These are phyloP conservation scores for Diphasiastrum complanatum DNA, from an alignment of 83 land plant genomes.

Conservation along the genomic window DNA sequence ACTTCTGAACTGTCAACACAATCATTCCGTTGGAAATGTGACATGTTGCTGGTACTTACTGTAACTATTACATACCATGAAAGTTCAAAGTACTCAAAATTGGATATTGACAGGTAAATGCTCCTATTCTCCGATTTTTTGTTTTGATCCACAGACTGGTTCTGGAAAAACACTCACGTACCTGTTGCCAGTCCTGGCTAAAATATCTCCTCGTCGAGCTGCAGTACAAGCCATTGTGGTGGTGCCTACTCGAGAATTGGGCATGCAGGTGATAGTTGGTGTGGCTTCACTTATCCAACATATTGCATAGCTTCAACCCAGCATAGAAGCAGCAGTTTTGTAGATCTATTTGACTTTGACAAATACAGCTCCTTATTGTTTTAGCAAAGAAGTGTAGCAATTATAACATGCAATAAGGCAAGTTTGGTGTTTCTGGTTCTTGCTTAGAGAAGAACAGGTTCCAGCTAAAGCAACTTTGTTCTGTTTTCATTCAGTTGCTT, in stretches of 20 bases:
- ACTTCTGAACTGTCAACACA: neutral
- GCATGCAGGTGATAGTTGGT: constrained; percentile 63
- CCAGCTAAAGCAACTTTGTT: too few species aligned
- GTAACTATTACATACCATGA: neutral
- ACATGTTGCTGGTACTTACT: neutral
- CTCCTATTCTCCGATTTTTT: neutral
- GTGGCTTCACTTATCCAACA: too few species aligned
- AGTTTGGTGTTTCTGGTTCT: too few species aligned
- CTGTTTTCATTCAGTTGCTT: too few species aligned
- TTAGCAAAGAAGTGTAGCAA: too few species aligned
- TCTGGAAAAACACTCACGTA: constrained; percentile 87
- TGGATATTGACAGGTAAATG: neutral
- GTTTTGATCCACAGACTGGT: constrained; percentile 56
- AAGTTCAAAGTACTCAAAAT: neutral
- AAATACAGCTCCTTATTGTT: too few species aligned
- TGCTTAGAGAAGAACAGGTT: too few species aligned
- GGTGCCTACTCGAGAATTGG: constrained; percentile 90
- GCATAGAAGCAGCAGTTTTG: too few species aligned
- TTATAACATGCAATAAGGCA: too few species aligned
- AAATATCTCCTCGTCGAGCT: constrained; percentile 44
- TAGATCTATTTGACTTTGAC: too few species aligned
- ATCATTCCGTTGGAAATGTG: neutral
- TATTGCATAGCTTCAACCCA: too few species aligned
- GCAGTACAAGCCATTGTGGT: constrained; percentile 84
- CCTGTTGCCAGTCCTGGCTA: constrained; percentile 53